Evolutionary conservation across 2,329 filamentous ascomycete species (phyloP), one percentile per base, ranked within the genome.

Genomic region (Botryotinia narcissicola): DNA sequence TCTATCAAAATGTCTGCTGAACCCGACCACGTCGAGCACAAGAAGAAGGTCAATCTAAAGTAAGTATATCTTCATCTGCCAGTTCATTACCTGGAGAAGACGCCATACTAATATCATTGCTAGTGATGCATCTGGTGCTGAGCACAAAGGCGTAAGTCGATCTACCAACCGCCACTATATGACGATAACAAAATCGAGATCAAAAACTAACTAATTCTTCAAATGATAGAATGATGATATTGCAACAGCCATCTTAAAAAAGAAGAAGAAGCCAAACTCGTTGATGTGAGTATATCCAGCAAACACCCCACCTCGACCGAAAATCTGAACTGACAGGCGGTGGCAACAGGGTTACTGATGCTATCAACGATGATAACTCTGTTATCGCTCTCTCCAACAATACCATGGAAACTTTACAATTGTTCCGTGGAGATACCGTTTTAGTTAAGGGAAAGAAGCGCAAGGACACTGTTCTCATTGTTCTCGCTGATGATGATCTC

Each of bases 251-350:
- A 99, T 99, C 80, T 90, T 99, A 81, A 98, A 98, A 88, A 98
- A 98, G 90, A 99, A 99, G 92, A 99, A 99, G 95, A 99, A 99
- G 93, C 95, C 95, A 80, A 99, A 99, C 86, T 97, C 95, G 82
- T 86, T 99, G 83, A 97, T 99, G 94, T 97, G 88, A 83, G 91
- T 84, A 79, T 77, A 62, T 75, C 62, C 44, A 70, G 51, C 54
- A 76, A 29, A 69, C 12, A 72, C 71, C 62, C 71, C 71, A 60
- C 71, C 75, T 64, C 32, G 40, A 5, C 48, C 46, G 20, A 74
- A 76, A 75, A 75, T 82, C 64, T 64, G 73, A 75, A 75, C 80
- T 85, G 76, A 85, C 78, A 68, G 73, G n/a, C 20, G 68, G 73
- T 78, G 77, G 71, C 74, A 74, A 78, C 81, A 97, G 94, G 86